Percentiles rank a stretch among this genome's conserved stretches.
These are phyloP conservation scores for Neurospora sp. DNA, from an alignment of 495 filamentous ascomycete species.

Conservation along the genomic window DNA sequence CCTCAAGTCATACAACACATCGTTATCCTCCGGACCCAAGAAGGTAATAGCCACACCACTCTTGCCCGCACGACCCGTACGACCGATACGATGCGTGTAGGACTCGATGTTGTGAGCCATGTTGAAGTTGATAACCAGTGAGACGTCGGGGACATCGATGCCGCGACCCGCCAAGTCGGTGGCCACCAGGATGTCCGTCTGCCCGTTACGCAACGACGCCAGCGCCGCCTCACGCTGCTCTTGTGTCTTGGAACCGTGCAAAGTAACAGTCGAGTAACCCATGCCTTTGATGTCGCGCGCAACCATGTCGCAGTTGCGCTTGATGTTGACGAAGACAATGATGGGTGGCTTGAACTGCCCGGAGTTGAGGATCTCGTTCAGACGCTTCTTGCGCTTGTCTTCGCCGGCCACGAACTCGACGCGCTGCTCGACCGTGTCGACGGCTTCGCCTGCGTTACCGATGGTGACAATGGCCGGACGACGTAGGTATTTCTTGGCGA, in stretches of 20 bases:
- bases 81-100: constrained; percentile 96
- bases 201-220: constrained; percentile 69
- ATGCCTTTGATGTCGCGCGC: constrained; percentile 91
- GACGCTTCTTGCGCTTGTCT: constrained; percentile 94
- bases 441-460: constrained; percentile 91
- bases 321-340: constrained; percentile 99
- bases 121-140: constrained; percentile 96
- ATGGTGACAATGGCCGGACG: constrained; percentile 92
- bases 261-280: constrained; percentile 82
- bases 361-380: constrained; percentile 79
- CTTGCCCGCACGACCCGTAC: constrained; percentile 96
- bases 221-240: constrained; percentile 95
- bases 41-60: constrained; percentile 96
- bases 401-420: constrained; percentile 88
- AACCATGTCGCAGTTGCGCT: constrained; percentile 94
- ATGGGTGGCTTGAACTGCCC: constrained; percentile 85
- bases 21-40: constrained; percentile 82
- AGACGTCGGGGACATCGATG: constrained; percentile 96
- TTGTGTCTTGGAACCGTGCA: constrained; percentile 94
- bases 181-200: constrained; percentile 84
- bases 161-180: constrained; percentile 94
- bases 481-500: constrained; percentile 90
- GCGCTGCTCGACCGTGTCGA: constrained; percentile 95
- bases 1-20: constrained; percentile 92
- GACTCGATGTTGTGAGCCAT: constrained; percentile 91